A percentile compares a stretch with the other conserved stretches of the same genome.
These are phyloP conservation scores for Epipyxis sp. DNA, from an alignment of 108 stramenopile species.

Conservation along the genomic window DNA sequence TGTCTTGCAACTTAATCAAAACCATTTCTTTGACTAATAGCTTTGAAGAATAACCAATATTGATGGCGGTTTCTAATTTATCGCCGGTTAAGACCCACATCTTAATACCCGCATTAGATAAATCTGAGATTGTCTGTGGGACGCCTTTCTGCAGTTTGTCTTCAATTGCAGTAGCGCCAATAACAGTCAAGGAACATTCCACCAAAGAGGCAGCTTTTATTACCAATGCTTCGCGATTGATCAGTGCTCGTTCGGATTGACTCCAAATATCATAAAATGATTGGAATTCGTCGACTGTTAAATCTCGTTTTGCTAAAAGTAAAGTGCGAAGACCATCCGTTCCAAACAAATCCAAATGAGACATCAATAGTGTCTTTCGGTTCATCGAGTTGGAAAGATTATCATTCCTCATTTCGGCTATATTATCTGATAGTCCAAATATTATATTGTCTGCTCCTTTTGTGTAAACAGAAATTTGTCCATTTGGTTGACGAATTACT, in stretches of 20 bases:
- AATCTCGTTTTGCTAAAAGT: slow-evolving; percentile 74
- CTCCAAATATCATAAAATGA: slow-evolving; percentile 32
- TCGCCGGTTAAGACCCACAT: slow-evolving; percentile 98
- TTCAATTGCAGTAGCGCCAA: slow-evolving; percentile 94
- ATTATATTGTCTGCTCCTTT: no score
- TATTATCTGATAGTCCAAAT: no score
- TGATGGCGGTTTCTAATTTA: slow-evolving; percentile 94
- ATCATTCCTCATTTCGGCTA: no score
- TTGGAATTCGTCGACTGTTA: slow-evolving; percentile 59
- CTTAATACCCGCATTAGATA: slow-evolving; percentile 84
- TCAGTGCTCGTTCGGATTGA: background rate
- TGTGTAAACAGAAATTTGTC: no score
- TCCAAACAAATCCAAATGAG: slow-evolving; percentile 65
- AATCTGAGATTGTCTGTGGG: slow-evolving; percentile 76
- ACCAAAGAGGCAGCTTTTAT: slow-evolving; percentile 64
- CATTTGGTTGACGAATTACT: slow-evolving; percentile 60
- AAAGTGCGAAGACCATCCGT: slow-evolving; percentile 90
- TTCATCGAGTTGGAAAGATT: no score
- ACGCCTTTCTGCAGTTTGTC: slow-evolving; percentile 94
- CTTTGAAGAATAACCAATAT: no score
- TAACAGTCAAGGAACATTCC: slow-evolving; percentile 75
- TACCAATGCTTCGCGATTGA: background rate
- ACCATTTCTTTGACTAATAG: no score
- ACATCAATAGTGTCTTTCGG: slow-evolving; percentile 22
- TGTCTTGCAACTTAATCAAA: no score